Base-by-base conservation (phyloP, 441 rosid species). In the Euphorbia corollata region DNA sequence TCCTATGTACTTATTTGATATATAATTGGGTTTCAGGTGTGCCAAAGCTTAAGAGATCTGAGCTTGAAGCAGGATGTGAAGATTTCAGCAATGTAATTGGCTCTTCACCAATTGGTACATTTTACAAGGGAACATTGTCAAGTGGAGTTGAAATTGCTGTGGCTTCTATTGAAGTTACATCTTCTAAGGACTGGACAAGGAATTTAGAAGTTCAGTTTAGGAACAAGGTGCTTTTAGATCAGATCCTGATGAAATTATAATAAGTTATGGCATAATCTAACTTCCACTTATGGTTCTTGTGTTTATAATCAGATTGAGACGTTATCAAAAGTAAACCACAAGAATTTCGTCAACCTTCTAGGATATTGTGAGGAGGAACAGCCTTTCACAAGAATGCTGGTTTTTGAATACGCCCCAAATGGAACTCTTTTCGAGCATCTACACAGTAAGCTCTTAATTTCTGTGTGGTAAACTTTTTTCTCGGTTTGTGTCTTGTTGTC, bases 21-120 rank as follows among this genome's bases (percentile, higher is more conserved):
- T 54, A 39, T 8, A 36, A 4, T 50, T 51, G 57, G 64, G 45
- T 74, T 77, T 62, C 92, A 92, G 97, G 90, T 64, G 92, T 86
- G 24, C 97, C 96, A 9, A 90, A 85, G 76, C 86, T 92, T 53
- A 85, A 83, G 81, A 83, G 95, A 64, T 74, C 90, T 50, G 99
- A 95, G 74, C 89, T 95, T 64, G 88, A 82, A 81, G 90, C 86
- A 57, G 99, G 96, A 20, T 92, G 99, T 65, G 99, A 95, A 80
- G 98, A 92, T 77, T 95, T 95, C 74, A 95, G 98, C 67, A 95
- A 95, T 72, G 84, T 95, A 74, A 88, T 95, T 30, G 99, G 91
- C 38, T 71, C 86, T 61, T 85, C 85, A 67, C 78, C 90, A 15
- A 84, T 82, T 30, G 89, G 95, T 19, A 81, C 81, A 1, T 80